Evolutionary conservation across 768 basidiomycete genomes (phyloP), one percentile per base, ranked within the genome.

Genomic region (Mycena crocata): DNA sequence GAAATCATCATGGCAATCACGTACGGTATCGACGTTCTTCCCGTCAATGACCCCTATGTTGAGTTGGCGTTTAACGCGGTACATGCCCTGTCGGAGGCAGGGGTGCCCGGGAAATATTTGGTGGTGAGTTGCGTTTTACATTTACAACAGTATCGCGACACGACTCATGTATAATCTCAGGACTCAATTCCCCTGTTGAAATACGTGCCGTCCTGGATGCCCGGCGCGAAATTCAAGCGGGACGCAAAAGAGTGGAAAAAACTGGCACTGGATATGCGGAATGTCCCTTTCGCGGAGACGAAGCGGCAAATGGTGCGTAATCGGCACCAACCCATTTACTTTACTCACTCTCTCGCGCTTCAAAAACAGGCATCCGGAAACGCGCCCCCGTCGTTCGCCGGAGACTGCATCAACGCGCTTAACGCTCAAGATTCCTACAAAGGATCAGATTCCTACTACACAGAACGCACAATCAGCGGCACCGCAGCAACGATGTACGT

Each of bases 161-260:
- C 44, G 8, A 17, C 37, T 26, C 24, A 8, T 19, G 0, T n/a
- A n/a, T n/a, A n/a, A n/a, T n/a, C n/a, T 26, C 49, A 59, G 40
- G 45, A 56, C 49, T 48, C 23, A 19, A 49, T 52, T 8, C 64
- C 57, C 17, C 30, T 35, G 70, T 70, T 78, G 42, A 71, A 67
- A 23, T 60, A 77, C 49, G 49, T 79, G 7, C 79, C 78, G 0
- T 35, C 51, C 3, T 86, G 84, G 84, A 40, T 85, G 9, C 84
- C 85, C 30, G 85, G 85, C 0, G 79, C 81, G 14, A 79, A 78
- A 37, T 86, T 84, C 71, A 78, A 84, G 62, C 77, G 73, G 48
- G 75, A 75, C 51, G 84, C 84, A 4, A 71, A 75, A 31, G 49
- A 70, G 34, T 79, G 81, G 70, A 74, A 73, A 21, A 74, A 71